Evolutionary conservation across 345 rosid species (phyloP).

Genomic region (Eucalyptus melliodora): DNA sequence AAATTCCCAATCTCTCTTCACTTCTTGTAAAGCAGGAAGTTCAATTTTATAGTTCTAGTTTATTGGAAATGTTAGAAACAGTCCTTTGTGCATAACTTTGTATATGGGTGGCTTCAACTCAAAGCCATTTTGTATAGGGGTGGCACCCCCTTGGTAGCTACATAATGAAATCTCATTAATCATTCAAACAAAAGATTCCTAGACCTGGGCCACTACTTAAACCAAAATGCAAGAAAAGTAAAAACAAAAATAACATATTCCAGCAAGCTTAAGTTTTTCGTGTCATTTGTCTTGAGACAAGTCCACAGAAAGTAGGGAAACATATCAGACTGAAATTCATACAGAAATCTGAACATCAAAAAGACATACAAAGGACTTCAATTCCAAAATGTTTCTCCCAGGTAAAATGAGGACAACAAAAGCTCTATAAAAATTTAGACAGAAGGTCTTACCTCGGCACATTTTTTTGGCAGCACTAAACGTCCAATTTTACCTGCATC

Average conservation of each 20-base stretch:
- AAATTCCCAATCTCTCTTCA: not conserved
- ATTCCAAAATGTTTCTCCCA: not conserved
- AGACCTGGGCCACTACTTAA: not conserved
- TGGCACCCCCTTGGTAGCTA: not conserved
- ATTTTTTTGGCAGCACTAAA: constrained; percentile 85
- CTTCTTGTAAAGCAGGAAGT: not conserved
- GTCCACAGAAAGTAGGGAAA: not conserved
- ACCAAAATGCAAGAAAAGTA: not conserved
- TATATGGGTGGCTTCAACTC: not conserved
- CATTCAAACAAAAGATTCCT: not conserved
- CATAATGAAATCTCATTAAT: not conserved
- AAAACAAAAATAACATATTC: not conserved
- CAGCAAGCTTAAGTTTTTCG: not conserved
- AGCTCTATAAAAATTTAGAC: not conserved
- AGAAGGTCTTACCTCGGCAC: constrained; percentile 69
- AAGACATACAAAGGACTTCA: not conserved
- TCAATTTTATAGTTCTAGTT: not conserved
- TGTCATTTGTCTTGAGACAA: not conserved
- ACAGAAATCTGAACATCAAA: not conserved
- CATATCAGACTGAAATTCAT: not conserved
- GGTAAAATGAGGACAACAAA: not conserved
- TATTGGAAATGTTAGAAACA: not conserved
- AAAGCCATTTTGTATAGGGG: not conserved
- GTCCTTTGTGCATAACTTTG: not conserved
- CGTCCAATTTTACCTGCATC: constrained; percentile 94